These are phyloP conservation scores for Alternaria conjuncta DNA, from an alignment of 2,329 filamentous ascomycete species.

Conservation along the genomic window DNA sequence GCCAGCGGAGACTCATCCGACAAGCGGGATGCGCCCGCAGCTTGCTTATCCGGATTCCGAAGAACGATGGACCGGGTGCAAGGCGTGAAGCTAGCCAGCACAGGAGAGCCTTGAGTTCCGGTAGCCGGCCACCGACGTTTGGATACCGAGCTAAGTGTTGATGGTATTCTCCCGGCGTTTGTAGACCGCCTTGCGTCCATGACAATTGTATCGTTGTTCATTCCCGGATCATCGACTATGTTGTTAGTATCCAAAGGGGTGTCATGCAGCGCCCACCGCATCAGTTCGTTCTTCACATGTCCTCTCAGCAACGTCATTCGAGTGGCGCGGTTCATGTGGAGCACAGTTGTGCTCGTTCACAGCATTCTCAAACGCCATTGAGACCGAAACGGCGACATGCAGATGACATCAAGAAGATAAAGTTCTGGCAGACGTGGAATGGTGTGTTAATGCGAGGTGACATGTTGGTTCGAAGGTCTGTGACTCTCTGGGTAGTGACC, in stretches of 20 bases:
- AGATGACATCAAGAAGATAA: background rate
- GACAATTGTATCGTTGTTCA: background rate
- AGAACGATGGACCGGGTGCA: background rate
- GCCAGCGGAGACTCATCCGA: background rate
- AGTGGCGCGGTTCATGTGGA: background rate
- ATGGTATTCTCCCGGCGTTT: background rate
- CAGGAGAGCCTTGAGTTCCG: accelerated
- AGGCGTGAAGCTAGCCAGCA: background rate
- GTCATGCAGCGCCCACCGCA: background rate
- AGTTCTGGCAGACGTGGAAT: background rate
- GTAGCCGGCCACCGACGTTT: background rate
- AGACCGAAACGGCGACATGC: background rate
- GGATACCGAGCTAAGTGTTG: background rate
- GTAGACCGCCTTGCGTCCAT: background rate
- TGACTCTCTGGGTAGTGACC: background rate
- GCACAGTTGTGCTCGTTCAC: background rate
- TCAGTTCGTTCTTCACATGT: background rate
- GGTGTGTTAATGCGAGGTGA: background rate
- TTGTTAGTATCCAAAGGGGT: accelerated
- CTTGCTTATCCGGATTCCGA: background rate
- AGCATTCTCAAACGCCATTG: no score
- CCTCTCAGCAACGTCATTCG: background rate
- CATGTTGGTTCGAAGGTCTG: background rate
- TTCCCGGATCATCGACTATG: background rate
- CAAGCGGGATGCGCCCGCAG: background rate